Percentiles rank a stretch among this genome's conserved stretches.
phyloP scores from a whole-genome alignment of 2,329 filamentous ascomycete genomes.

The Hymenoscyphus fraxineus region DNA sequence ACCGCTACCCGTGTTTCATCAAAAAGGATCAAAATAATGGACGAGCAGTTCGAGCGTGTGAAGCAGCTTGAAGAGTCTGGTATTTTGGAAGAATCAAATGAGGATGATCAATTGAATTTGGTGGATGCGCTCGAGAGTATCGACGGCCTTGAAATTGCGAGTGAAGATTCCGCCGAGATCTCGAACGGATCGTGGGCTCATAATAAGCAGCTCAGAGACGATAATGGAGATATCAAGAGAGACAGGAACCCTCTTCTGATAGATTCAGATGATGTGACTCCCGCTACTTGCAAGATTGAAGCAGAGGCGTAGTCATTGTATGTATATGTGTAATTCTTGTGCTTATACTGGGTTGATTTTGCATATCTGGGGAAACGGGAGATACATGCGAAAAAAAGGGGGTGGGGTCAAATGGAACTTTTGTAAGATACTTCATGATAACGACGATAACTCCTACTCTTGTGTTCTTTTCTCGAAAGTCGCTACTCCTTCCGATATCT shows the following conservation, averaged over 20 bases:
- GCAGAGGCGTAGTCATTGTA: not conserved
- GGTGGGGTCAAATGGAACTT: not conserved
- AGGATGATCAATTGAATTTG: not conserved
- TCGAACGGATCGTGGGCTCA: not conserved
- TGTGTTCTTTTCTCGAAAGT: not conserved
- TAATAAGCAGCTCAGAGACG: not conserved
- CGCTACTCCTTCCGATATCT: no score
- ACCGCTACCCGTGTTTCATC: not conserved
- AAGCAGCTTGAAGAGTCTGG: not conserved
- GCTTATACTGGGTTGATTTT: not conserved
- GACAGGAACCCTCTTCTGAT: not conserved
- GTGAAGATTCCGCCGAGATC: not conserved
- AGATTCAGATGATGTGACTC: not conserved
- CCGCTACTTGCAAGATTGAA: not conserved
- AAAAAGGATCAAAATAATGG: not conserved
- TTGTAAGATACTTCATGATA: not conserved
- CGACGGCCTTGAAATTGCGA: not conserved
- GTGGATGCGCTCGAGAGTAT: not conserved
- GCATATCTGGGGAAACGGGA: not conserved
- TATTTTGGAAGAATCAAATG: not conserved
- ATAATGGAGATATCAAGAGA: not conserved
- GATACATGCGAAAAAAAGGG: not conserved
- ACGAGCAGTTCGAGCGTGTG: not conserved
- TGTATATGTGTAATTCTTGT: not conserved
- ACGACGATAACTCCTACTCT: not conserved